These are phyloP conservation scores for Rhizoclosmatium sp. DNA, from an alignment of 192 early-diverging fungal genomes.

Conservation along the genomic window DNA sequence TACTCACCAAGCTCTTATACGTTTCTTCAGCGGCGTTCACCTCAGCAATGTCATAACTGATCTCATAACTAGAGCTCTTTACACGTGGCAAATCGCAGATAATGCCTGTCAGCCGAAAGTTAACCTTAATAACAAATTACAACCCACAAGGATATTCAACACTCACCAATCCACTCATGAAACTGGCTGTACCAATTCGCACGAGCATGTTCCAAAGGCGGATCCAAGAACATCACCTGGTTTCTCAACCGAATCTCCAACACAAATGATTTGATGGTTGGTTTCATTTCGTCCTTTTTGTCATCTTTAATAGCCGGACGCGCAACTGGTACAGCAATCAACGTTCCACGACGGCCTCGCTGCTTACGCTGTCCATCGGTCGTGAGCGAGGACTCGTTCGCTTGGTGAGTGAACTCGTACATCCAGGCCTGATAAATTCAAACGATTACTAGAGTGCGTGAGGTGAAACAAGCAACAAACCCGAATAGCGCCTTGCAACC, in stretches of 20 bases:
- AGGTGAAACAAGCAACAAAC: neutral
- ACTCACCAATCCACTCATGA: conserved; percentile 84
- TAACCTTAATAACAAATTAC: neutral
- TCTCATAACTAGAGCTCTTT: conserved; percentile 91
- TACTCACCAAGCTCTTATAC: conserved; percentile 68
- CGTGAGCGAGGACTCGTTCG: conserved; percentile 21
- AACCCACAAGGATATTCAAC: neutral
- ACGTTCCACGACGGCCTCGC: conserved; percentile 40
- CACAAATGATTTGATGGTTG: conserved; percentile 73
- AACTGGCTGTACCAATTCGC: conserved; percentile 88
- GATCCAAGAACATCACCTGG: conserved; percentile 96
- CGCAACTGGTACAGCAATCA: conserved; percentile 21
- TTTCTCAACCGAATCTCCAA: conserved; percentile 92
- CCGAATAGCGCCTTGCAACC: conserved; percentile 80
- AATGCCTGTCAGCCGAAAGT: conserved; percentile 51
- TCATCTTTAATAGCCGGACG: conserved; percentile 9
- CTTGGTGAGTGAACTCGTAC: conserved; percentile 36
- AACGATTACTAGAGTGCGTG: neutral
- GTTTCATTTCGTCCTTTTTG: conserved; percentile 43
- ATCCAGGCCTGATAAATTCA: conserved; percentile 37
- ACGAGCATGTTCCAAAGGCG: conserved; percentile 94
- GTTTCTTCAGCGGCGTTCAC: conserved; percentile 57
- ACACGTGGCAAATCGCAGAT: conserved; percentile 87
- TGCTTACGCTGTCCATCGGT: conserved; percentile 30
- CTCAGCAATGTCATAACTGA: conserved; percentile 57